Base-by-base conservation (phyloP, 148 eudicot genomes). In the Persicaria maculosa region DNA sequence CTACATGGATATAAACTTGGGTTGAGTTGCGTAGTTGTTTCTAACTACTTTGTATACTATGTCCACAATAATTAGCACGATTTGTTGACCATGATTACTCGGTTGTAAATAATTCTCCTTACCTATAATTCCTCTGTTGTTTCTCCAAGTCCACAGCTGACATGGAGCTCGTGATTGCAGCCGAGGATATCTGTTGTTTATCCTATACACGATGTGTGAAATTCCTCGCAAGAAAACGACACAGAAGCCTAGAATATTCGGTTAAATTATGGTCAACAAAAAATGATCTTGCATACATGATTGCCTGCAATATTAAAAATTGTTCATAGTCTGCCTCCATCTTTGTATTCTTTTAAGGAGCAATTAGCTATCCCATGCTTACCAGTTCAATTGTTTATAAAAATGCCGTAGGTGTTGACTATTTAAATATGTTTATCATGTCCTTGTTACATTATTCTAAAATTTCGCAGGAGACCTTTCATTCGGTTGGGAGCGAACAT, bases 401-500 rank as follows among this genome's bases (percentile, higher is more conserved):
- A 15, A 40, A 0, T 6, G 43, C 6, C 43, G 70, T 0, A 4
- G 19, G 6, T 15, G 15, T 36, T 46, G 6, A 1, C 46, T 6
- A 14, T 40, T 40, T 17, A 19, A 57, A 14, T 65, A 43, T 40
- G 43, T 0, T 40, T 7, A 65, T 36, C 70, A 36, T 65, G 47
- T 65, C 70, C 14, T 65, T 4, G 43, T 65, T 46, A 65, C 0
- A 14, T 65, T 65, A 65, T 36, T 46, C 54, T 71, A 71, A 61
- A 17, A 20, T 16, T 55, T 44, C 46, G 52, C 69, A 74, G 76
- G 50, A 74, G 70, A 22, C 76, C 76, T 3, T 74, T 74, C 70
- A 74, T 74, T 62, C 46, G 70, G 10, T 59, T 74, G 61, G 76
- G 76, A 1, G 76, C 76, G 61, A 74, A 74, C 76, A 58, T 74